phyloP scores from a whole-genome alignment of 2,329 filamentous ascomycete species.

The Fusarium coffeatum region DNA sequence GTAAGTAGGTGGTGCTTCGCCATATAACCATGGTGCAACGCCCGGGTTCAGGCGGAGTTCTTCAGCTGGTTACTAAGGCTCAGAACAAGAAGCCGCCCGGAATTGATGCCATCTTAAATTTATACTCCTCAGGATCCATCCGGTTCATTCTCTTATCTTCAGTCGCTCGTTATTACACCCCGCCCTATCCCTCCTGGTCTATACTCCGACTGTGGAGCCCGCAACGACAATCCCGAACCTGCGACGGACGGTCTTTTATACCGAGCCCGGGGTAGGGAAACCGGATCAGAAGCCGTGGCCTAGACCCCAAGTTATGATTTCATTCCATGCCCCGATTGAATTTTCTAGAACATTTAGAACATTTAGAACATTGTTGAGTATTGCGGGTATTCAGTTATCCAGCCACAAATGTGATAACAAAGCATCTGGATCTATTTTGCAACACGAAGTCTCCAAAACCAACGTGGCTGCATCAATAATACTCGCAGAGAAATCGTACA shows the following conservation, averaged over 20 bases:
- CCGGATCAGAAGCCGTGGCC: constrained; percentile 34
- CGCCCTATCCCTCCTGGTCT: constrained; percentile 24
- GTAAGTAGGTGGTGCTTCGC: constrained; percentile 14
- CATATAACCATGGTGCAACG: constrained; percentile 30
- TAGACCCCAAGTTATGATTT: constrained; percentile 29
- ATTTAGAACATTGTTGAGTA: constrained; percentile 2
- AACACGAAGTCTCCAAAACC: constrained; percentile 1
- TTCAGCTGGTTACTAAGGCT: constrained; percentile 16
- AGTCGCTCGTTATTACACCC: constrained; percentile 23
- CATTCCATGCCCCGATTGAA: constrained; percentile 15
- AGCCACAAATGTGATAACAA: constrained; percentile 18
- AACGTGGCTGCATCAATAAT: neutral
- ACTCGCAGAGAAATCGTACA: constrained; percentile 1
- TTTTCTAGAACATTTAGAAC: constrained; percentile 24
- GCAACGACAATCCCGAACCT: constrained; percentile 32
- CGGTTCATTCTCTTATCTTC: constrained; percentile 44
- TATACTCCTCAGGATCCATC: constrained; percentile 22
- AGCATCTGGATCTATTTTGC: constrained; percentile 1
- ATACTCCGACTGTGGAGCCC: constrained; percentile 37
- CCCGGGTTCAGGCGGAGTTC: constrained; percentile 17
- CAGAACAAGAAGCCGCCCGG: constrained; percentile 5
- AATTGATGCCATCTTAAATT: constrained; percentile 6
- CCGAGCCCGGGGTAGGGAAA: constrained; percentile 32
- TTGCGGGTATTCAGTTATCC: constrained; percentile 1
- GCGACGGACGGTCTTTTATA: constrained; percentile 37